Evolutionary conservation across 805 yeast species (phyloP), one percentile per base, ranked within the genome.

Genomic region (Tetrapisispora phaffii): DNA sequence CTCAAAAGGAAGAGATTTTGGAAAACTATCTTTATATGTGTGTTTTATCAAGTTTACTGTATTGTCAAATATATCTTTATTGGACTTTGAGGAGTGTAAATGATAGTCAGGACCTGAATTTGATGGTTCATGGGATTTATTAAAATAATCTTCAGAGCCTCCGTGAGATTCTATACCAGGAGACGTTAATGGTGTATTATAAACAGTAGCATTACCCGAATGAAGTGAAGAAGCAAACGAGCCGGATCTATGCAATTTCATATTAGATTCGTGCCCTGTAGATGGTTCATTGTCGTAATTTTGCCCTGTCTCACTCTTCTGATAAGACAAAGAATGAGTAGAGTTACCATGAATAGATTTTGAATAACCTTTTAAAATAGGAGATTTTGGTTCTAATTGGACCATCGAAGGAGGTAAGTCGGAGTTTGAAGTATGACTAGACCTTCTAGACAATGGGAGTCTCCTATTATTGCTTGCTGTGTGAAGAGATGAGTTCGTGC

Each of bases 371-470:
- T 80, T 71, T 52, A 84, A 70, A 47, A 84, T 84, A 1, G 93
- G 89, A 45, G 79, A 79, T 55, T 77, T 82, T 16, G 93, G 90
- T 54, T 75, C 82, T 48, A 79, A 67, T 50, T 77, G 80, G 32
- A 75, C 68, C 88, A 83, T 80, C 33, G 85, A 77, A 17, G 83
- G 79, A 15, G 87, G 86, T 47, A 80, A 64, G 44, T 66, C 69
- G 1, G 61, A 50, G 24, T 60, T 59, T 5, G 59, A 50, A 23
- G 56, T 49, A 26, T 60, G 56, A 41, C 68, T 68, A 1, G 70
- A 54, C 35, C 63, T 53, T 44, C 60, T 56, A 3, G 52, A 50
- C 10, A 37, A n/a, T 7, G 45, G 19, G 4, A 9, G 22, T 23
- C 24, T 37, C 17, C 20, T 43, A 7, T n/a, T 10, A 20, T 15